These are phyloP conservation scores for peach (Prunus persica) DNA, from an alignment of 306 rosid species.

Conservation along the genomic window Prunus_persica_NCBIv2 NC_034015.1:9750501-9751000, in stretches of 20 bases:
- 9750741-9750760: background rate
- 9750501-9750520: background rate
- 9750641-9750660: background rate
- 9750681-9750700: background rate
- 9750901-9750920: background rate
- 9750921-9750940: background rate
- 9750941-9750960: conserved; percentile 78
- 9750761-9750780: background rate
- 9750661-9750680: background rate
- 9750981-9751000: conserved; percentile 95
- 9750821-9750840: background rate
- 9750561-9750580: no score
- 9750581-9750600: no score
- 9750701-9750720: background rate
- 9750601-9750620: no score
- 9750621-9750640: no score
- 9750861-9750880: background rate
- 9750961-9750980: conserved; percentile 85
- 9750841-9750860: background rate
- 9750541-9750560: background rate
- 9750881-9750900: background rate
- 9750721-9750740: background rate
- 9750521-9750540: background rate
- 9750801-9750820: background rate
- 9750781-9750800: background rate